phyloP scores from a whole-genome alignment of 2,329 filamentous ascomycete genomes.

The Xylaria hypoxylon region DNA sequence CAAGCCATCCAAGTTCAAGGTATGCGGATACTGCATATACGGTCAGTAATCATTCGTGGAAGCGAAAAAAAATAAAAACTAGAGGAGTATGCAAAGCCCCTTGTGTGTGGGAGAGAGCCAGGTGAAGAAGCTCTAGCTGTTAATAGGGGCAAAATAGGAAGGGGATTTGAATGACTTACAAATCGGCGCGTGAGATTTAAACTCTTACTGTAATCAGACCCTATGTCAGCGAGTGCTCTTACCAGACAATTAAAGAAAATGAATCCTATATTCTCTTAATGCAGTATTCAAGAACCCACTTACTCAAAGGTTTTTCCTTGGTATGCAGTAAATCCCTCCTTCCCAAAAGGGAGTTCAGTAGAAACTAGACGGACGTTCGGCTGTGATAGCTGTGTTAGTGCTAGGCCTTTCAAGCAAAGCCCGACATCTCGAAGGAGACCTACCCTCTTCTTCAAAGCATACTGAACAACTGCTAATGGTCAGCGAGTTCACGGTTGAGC shows the following conservation, averaged over 20 bases:
- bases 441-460: constrained; percentile 78
- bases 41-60: constrained; percentile 10
- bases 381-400: constrained; percentile 55
- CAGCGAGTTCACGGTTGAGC: constrained; percentile 5
- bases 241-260: neutral
- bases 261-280: neutral
- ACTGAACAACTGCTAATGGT: constrained; percentile 77
- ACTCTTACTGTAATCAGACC: constrained; percentile 59
- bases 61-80: neutral
- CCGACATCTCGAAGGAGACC: neutral
- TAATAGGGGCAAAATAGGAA: neutral
- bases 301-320: constrained; percentile 89
- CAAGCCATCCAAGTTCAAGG: constrained; percentile 96
- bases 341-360: constrained; percentile 89
- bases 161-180: constrained; percentile 72
- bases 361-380: constrained; percentile 95
- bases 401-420: neutral
- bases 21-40: constrained; percentile 35
- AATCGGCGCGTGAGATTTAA: constrained; percentile 86
- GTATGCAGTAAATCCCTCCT: constrained; percentile 90
- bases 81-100: neutral
- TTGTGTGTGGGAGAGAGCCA: neutral
- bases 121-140: neutral
- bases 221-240: constrained; percentile 15
- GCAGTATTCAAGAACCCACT: constrained; percentile 17